Evolutionary conservation across 78 protist species (phyloP).

Genomic region (Chrysochromulina parva): DNA sequence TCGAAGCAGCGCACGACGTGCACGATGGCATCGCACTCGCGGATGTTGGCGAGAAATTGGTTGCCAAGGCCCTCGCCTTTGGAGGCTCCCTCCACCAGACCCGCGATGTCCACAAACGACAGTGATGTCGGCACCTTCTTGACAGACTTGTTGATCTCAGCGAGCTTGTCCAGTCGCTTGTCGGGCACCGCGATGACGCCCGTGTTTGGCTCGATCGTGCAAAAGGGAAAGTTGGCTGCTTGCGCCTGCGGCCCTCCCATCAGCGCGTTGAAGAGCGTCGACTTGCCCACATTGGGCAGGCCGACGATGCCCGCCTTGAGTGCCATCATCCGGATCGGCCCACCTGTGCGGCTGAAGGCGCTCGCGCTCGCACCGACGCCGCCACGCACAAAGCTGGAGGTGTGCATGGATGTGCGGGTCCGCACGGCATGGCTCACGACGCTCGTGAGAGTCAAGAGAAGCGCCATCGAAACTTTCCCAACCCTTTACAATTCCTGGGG

Average conservation of each 20-base stretch:
- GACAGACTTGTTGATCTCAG: background rate
- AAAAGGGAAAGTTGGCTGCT: slow-evolving; percentile 53
- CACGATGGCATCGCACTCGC: slow-evolving; percentile 45
- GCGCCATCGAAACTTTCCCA: no score
- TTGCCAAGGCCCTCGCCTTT: slow-evolving; percentile 56
- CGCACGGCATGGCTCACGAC: no score
- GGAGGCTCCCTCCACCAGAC: slow-evolving; percentile 42
- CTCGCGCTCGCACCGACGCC: no score
- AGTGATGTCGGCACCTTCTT: slow-evolving; percentile 43
- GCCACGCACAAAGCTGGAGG: no score
- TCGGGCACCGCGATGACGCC: slow-evolving; percentile 45
- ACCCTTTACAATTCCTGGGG: no score
- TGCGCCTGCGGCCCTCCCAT: background rate
- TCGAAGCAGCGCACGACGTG: slow-evolving; percentile 51
- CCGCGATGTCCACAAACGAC: slow-evolving; percentile 58
- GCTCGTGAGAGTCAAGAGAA: no score
- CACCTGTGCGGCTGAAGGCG: no score
- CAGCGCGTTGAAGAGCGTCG: background rate
- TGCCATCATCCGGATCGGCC: background rate
- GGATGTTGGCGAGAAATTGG: slow-evolving; percentile 57
- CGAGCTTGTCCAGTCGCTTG: background rate
- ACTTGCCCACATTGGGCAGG: slow-evolving; percentile 22
- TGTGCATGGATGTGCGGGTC: no score
- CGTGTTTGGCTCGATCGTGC: slow-evolving; percentile 52
- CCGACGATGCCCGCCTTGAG: slow-evolving; percentile 20